Conservation (phyloP, 192 early-diverging fungal genomes). For the Coemansia biformis region DNA sequence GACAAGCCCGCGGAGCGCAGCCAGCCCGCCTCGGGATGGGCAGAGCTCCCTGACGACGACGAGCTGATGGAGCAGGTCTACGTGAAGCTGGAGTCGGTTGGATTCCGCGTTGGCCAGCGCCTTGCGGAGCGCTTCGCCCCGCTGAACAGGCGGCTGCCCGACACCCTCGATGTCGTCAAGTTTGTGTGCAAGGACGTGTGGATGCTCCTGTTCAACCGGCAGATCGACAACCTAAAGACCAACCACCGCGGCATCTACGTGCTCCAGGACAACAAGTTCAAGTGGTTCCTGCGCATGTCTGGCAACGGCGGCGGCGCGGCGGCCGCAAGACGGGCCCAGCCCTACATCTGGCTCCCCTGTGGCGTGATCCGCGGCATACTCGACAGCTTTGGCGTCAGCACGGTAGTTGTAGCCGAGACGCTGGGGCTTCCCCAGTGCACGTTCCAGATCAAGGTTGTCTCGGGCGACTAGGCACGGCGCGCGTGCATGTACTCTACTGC, state of each 20-base stretch:
- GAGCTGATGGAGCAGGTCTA: conserved; percentile 82
- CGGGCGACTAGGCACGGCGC: conserved; percentile 28
- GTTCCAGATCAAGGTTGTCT: conserved; percentile 47
- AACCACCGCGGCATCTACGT: conserved; percentile 98
- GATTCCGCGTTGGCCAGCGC: conserved; percentile 83
- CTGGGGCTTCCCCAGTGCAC: conserved; percentile 76
- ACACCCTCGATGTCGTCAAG: conserved; percentile 95
- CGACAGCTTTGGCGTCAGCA: conserved; percentile 79
- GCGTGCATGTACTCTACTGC: no score
- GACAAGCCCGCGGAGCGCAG: not conserved
- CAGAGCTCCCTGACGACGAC: conserved; percentile 49
- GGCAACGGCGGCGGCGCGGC: conserved; percentile 71
- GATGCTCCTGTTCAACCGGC: conserved; percentile 91
- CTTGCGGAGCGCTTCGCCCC: conserved; percentile 86
- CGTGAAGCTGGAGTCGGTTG: conserved; percentile 85
- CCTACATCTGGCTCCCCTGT: conserved; percentile 95
- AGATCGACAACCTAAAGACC: conserved; percentile 98
- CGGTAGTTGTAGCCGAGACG: conserved; percentile 85
- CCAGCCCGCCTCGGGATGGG: conserved; percentile 23
- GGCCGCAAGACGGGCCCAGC: conserved; percentile 69
- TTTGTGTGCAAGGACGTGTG: conserved; percentile 99
- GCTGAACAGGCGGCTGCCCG: conserved; percentile 80
- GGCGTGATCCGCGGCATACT: conserved; percentile 93
- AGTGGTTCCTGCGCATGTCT: conserved; percentile 93
- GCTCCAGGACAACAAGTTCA: conserved; percentile 94